A percentile compares a stretch with the other conserved stretches of the same genome.
Evolutionary conservation across 2,329 filamentous ascomycete species (phyloP).

Genomic region (Ceratocystiopsis brevicomis): DNA sequence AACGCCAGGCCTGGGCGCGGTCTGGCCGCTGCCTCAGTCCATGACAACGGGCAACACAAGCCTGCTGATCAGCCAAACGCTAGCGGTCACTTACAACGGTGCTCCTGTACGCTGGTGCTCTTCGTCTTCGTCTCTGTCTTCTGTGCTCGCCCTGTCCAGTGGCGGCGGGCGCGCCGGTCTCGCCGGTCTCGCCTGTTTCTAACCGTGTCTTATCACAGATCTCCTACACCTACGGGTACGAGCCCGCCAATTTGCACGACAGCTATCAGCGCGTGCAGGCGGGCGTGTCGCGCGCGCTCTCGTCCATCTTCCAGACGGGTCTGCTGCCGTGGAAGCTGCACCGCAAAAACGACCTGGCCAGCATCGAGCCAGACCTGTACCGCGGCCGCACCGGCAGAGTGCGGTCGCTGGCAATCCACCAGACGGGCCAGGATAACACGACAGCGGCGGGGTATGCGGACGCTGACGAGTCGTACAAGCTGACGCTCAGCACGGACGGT

Average conservation of each 20-base stretch:
- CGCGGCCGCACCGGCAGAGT: constrained; percentile 27
- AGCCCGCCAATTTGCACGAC: constrained; percentile 21
- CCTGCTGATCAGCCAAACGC: constrained; percentile 32
- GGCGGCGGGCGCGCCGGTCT: background rate
- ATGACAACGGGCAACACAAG: constrained; percentile 31
- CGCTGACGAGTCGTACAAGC: constrained; percentile 53
- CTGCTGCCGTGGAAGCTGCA: constrained; percentile 68
- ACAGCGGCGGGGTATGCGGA: constrained; percentile 30
- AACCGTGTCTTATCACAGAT: constrained; percentile 19
- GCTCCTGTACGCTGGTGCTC: constrained; percentile 30
- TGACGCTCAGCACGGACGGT: constrained; percentile 40
- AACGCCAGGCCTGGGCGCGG: constrained; percentile 15
- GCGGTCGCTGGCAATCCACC: constrained; percentile 39
- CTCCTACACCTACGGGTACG: constrained; percentile 26
- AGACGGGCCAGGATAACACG: constrained; percentile 34
- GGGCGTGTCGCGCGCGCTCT: constrained; percentile 38
- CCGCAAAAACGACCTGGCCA: constrained; percentile 32
- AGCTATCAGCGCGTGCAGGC: constrained; percentile 36
- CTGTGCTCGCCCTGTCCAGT: constrained; percentile 2
- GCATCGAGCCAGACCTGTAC: constrained; percentile 41
- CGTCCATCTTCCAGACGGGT: constrained; percentile 45
- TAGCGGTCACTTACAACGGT: constrained; percentile 40
- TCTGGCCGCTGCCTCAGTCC: constrained; percentile 38
- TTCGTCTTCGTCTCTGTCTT: background rate
- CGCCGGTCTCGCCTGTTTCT: no score